A percentile compares a stretch with the other conserved stretches of the same genome.
These are phyloP conservation scores for Lasiodiplodia sp. DNA, from an alignment of 2,329 filamentous ascomycete genomes.

Conservation along the genomic window DNA sequence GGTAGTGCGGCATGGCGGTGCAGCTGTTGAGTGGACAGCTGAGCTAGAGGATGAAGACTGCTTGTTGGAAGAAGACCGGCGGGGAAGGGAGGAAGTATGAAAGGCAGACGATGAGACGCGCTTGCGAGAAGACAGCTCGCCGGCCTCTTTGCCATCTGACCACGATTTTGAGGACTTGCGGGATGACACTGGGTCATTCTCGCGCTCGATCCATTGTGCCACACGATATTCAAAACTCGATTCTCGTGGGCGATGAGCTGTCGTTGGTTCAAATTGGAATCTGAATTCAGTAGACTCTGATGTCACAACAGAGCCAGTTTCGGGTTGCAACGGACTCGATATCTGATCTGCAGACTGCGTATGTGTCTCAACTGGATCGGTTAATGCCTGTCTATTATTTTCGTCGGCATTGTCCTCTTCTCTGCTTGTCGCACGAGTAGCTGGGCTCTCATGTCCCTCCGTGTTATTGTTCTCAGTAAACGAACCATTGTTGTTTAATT, in stretches of 20 bases:
- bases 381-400: not conserved
- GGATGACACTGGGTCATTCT: not conserved
- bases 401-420: not conserved
- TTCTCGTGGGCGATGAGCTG: not conserved
- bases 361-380: not conserved
- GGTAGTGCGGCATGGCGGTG: not conserved
- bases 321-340: too few relatives aligned
- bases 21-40: not conserved
- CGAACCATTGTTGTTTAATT: not conserved
- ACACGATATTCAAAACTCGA: conserved; percentile 8
- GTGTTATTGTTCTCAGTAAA: not conserved
- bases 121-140: conserved; percentile 1
- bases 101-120: conserved; percentile 12
- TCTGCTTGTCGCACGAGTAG: not conserved
- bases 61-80: not conserved
- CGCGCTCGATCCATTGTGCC: conserved; percentile 13
- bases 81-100: not conserved
- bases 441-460: not conserved
- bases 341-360: not conserved
- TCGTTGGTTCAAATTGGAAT: not conserved
- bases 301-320: not conserved
- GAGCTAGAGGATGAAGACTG: not conserved
- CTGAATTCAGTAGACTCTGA: not conserved
- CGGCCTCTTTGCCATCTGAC: not conserved
- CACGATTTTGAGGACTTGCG: conserved; percentile 2